A percentile compares a stretch with the other conserved stretches of the same genome.
Evolutionary conservation across 2,329 filamentous ascomycete species (phyloP).

Genomic region (Cladosporium sp.): DNA sequence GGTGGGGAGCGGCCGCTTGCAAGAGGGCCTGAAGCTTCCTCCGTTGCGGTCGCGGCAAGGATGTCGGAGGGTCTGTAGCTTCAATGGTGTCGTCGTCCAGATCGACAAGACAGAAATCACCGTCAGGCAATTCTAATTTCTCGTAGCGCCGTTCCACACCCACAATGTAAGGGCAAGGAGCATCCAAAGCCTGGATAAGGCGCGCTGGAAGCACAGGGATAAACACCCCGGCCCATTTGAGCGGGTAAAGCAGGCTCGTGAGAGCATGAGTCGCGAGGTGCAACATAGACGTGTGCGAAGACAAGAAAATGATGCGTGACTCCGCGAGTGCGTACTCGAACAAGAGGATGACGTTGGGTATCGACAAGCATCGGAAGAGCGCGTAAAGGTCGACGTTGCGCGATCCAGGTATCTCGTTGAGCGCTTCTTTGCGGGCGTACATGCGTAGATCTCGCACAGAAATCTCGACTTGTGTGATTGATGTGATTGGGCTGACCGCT

Average conservation of each 20-base stretch:
- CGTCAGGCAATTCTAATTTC: slow-evolving; percentile 76
- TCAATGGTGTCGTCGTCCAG: slow-evolving; percentile 87
- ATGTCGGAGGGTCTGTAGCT: slow-evolving; percentile 68
- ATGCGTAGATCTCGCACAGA: slow-evolving; percentile 82
- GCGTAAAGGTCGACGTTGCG: slow-evolving; percentile 90
- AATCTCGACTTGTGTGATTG: slow-evolving; percentile 92
- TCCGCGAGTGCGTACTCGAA: slow-evolving; percentile 92
- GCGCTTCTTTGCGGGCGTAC: slow-evolving; percentile 86
- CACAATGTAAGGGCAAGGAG: slow-evolving; percentile 93
- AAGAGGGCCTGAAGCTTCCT: slow-evolving; percentile 83
- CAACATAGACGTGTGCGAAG: slow-evolving; percentile 93
- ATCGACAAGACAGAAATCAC: slow-evolving; percentile 93
- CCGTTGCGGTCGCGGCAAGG: slow-evolving; percentile 80
- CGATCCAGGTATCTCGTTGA: slow-evolving; percentile 87
- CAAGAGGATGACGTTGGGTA: slow-evolving; percentile 85
- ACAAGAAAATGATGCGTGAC: slow-evolving; percentile 91
- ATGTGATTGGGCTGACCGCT: slow-evolving; percentile 83
- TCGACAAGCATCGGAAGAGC: slow-evolving; percentile 80
- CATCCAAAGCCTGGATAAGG: slow-evolving; percentile 83
- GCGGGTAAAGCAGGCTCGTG: slow-evolving; percentile 75
- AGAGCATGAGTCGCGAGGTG: slow-evolving; percentile 88
- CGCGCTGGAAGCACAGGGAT: slow-evolving; percentile 86
- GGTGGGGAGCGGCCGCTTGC: slow-evolving; percentile 84
- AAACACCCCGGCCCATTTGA: slow-evolving; percentile 90
- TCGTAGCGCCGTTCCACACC: slow-evolving; percentile 92